These are phyloP conservation scores for Termitomyces sp. DNA, from an alignment of 768 basidiomycete species.

Conservation along the genomic window DNA sequence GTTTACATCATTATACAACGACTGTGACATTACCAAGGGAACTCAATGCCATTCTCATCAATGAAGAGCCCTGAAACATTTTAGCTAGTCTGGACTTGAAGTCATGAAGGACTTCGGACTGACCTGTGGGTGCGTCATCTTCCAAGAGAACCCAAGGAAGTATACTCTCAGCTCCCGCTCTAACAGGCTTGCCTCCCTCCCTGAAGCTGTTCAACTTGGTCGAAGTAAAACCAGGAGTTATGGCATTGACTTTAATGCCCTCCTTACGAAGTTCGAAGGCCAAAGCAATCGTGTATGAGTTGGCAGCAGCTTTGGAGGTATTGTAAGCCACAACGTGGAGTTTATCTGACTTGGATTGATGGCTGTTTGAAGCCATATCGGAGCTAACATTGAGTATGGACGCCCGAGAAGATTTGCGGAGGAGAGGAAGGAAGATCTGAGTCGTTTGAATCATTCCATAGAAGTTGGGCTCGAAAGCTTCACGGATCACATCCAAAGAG, in stretches of 20 bases:
- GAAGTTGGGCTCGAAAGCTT: conserved; percentile 36
- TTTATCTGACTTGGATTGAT: conserved; percentile 23
- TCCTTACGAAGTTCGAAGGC: conserved; percentile 52
- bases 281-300: conserved; percentile 54
- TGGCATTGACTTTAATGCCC: conserved; percentile 52
- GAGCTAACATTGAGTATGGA: conserved; percentile 36
- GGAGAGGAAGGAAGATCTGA: conserved; percentile 33
- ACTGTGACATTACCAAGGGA: conserved; percentile 4
- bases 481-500: conserved; percentile 26
- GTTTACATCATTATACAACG: not conserved
- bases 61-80: conserved; percentile 24
- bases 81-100: not conserved
- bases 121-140: conserved; percentile 33
- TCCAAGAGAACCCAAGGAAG: conserved; percentile 34
- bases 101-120: conserved; percentile 4
- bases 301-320: conserved; percentile 65
- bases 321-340: conserved; percentile 48
- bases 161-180: conserved; percentile 28
- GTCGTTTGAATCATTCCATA: conserved; percentile 38
- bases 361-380: conserved; percentile 39
- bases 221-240: conserved; percentile 55
- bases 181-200: conserved; percentile 29
- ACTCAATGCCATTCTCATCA: conserved; percentile 25
- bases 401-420: conserved; percentile 26
- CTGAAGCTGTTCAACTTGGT: conserved; percentile 35